Evolutionary conservation across 2,329 filamentous ascomycete genomes (phyloP), one percentile per base, ranked within the genome.

Genomic region (Botryotinia calthae): DNA sequence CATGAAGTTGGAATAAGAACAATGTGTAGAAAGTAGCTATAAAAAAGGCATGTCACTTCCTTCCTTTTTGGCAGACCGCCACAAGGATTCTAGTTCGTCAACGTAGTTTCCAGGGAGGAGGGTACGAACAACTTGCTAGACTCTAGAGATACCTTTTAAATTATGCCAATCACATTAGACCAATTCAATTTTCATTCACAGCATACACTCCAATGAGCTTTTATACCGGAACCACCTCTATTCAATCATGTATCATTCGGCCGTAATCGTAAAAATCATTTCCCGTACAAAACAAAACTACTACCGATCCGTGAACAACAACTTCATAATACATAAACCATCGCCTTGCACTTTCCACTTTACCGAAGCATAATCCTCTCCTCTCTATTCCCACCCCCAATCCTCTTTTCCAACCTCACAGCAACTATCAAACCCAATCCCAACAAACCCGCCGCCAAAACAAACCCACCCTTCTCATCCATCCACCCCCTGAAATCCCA

Each of bases 171-270:
- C 51, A 28, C n/a, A 28, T 28, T 61, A 1, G 10, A 3, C 3
- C 3, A 40, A 62, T 40, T n/a, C 2, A 62, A n/a, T 40, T 5
- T 40, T 40, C 3, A 40, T 37, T n/a, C 22, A n/a, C 4, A 18
- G 5, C 10, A 40, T 2, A 7, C 12, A n/a, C 22, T 18, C 10
- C 7, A 6, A 37, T 16, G 25, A 8, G 28, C 14, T 5, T 25
- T 18, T 34, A 40, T 6, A 61, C 22, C 6, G 4, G 12, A 61
- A n/a, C 12, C 34, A 7, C 14, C 34, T 42, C 2, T 9, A 44
- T 63, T 12, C n/a, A 28, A 6, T 18, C 8, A 28, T 42, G 42
- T 62, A 85, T 84, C 73, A 75, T 86, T 67, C 48, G 34, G 12
- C 6, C 22, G 10, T 67, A 51, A 37, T 54, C 59, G 42, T 42